phyloP scores from a whole-genome alignment of 2,329 filamentous ascomycete species.

The Fusarium sp. region DNA sequence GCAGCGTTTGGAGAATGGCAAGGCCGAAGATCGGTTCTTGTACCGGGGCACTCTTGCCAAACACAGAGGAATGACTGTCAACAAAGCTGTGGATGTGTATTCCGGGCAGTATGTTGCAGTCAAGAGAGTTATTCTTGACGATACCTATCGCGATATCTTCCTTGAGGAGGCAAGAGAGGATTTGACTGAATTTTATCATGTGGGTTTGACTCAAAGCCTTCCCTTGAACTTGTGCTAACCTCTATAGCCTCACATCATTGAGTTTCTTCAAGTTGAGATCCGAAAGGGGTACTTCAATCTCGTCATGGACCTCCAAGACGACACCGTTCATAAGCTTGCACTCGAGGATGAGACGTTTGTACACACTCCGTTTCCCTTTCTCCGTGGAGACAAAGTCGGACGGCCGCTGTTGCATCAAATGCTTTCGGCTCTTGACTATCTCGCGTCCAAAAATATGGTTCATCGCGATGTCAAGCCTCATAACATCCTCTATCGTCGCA shows the following conservation, averaged over 20 bases:
- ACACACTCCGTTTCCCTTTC: too few species aligned
- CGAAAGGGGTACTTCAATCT: neutral
- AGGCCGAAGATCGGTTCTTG: neutral
- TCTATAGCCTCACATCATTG: neutral
- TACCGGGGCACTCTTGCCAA: neutral
- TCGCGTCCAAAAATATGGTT: neutral
- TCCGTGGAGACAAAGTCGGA: neutral
- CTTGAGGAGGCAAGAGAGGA: neutral
- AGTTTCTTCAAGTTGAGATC: constrained; percentile 1
- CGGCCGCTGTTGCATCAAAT: constrained; percentile 3
- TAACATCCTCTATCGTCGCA: constrained; percentile 1
- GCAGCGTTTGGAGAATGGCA: neutral
- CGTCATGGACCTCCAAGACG: constrained; percentile 7
- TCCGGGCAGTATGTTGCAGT: constrained; percentile 10
- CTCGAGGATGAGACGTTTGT: too few species aligned
- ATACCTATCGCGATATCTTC: too few species aligned
- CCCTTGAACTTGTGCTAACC: too few species aligned
- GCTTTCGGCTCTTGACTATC: constrained; percentile 14
- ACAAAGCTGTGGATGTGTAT: neutral
- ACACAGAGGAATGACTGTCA: neutral
- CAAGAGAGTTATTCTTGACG: neutral
- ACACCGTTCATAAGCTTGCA: too few species aligned
- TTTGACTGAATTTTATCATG: constrained; percentile 1
- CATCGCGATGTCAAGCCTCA: constrained; percentile 9
- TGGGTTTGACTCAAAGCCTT: too few species aligned